Evolutionary conservation across 176 grass and related monocot species (phyloP).

Genomic region (Secale cereale): DNA sequence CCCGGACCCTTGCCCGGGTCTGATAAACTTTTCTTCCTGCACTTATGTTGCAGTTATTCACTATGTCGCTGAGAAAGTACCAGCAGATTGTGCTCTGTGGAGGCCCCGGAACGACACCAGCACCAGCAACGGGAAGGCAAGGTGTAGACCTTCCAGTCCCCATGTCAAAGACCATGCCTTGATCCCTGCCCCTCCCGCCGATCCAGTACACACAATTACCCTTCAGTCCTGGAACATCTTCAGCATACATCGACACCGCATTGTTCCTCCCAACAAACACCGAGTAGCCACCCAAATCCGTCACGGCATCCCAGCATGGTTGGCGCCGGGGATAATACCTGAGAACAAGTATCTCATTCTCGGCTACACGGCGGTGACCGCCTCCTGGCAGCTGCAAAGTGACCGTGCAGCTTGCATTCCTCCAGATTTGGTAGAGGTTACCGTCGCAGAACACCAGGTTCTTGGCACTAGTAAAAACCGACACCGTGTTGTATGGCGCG

Average conservation of each 20-base stretch:
- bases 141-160: constrained; percentile 33
- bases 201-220: constrained; percentile 53
- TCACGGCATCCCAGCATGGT: constrained; percentile 42
- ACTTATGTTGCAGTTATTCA: constrained; percentile 27
- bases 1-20: constrained; percentile 42
- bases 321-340: constrained; percentile 46
- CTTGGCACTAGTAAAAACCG: constrained; percentile 37
- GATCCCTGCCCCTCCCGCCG: constrained; percentile 48
- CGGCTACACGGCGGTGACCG: constrained; percentile 32
- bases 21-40: constrained; percentile 45
- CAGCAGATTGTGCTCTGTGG: constrained; percentile 41
- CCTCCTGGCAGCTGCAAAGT: constrained; percentile 50
- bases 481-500: constrained; percentile 41
- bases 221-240: constrained; percentile 24
- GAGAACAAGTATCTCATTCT: constrained; percentile 47
- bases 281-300: constrained; percentile 26
- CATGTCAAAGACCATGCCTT: constrained; percentile 64
- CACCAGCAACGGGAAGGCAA: constrained; percentile 11
- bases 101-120: constrained; percentile 6
- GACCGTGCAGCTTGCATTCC: constrained; percentile 50
- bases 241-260: constrained; percentile 34
- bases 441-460: constrained; percentile 43
- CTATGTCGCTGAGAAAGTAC: constrained; percentile 47
- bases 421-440: constrained; percentile 47
- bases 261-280: constrained; percentile 52